phyloP scores from a whole-genome alignment of 768 basidiomycete species.

The Kwoniella bestiolae region DNA sequence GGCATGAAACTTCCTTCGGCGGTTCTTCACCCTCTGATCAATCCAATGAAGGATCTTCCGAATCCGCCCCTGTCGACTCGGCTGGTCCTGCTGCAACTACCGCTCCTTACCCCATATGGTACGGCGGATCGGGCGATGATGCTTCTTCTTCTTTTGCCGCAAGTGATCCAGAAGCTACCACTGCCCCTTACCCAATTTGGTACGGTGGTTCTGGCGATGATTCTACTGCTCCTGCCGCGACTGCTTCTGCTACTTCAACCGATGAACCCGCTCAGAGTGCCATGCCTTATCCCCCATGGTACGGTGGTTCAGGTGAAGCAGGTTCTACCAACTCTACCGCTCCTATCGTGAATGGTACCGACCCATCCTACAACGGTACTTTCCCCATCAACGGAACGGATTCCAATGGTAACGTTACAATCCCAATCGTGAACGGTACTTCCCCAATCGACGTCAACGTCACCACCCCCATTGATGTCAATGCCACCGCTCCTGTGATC shows the following conservation, averaged over 20 bases:
- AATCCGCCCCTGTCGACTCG: constrained; percentile 18
- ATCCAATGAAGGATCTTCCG: constrained; percentile 4
- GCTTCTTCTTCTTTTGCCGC: constrained; percentile 1
- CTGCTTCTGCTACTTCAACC: not conserved
- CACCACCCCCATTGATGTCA: constrained; percentile 6
- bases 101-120: constrained; percentile 14
- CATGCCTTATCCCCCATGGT: not conserved
- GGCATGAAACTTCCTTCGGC: constrained; percentile 16
- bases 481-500: constrained; percentile 24
- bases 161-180: constrained; percentile 2
- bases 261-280: not conserved
- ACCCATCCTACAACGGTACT: not conserved
- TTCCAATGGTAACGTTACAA: not conserved
- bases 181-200: constrained; percentile 20
- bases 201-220: constrained; percentile 22
- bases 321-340: not conserved
- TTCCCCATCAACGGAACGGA: constrained; percentile 2
- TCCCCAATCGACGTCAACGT: not conserved
- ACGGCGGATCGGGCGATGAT: constrained; percentile 14
- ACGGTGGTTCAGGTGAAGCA: not conserved
- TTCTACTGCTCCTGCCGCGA: not conserved
- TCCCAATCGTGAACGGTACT: constrained; percentile 7
- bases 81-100: constrained; percentile 8
- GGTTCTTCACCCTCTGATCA: constrained; percentile 18
- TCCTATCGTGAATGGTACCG: not conserved